phyloP scores from a whole-genome alignment of 2,329 filamentous ascomycete species.

The Diplodia corticola region DNA sequence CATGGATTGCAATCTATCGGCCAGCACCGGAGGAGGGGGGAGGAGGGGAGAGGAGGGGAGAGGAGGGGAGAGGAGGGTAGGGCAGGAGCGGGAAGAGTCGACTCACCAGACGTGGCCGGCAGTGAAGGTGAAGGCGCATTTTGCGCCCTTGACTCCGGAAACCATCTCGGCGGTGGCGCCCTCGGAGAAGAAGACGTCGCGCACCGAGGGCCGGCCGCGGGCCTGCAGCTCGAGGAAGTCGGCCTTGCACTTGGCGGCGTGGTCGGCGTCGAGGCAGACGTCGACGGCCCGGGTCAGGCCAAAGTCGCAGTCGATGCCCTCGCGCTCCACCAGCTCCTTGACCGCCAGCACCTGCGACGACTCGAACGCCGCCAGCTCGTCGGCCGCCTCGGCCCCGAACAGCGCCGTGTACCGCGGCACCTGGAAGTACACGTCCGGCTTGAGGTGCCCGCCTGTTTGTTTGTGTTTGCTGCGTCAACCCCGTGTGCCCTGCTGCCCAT shows the following conservation, averaged over 20 bases:
- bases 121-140: conserved; percentile 27
- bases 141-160: conserved; percentile 29
- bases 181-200: conserved; percentile 26
- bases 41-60: conserved; percentile 25
- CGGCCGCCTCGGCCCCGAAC: conserved; percentile 19
- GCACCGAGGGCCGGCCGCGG: conserved; percentile 26
- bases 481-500: background rate
- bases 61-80: conserved; percentile 25
- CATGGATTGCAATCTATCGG: conserved; percentile 8
- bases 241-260: conserved; percentile 23
- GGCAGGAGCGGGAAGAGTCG: no score
- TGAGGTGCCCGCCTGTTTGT: conserved; percentile 18
- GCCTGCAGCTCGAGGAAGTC: conserved; percentile 21
- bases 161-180: conserved; percentile 25
- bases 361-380: conserved; percentile 27
- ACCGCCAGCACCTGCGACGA: conserved; percentile 24
- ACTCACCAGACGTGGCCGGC: conserved; percentile 21
- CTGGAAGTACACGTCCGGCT: conserved; percentile 42
- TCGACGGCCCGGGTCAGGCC: conserved; percentile 28
- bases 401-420: conserved; percentile 22
- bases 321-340: conserved; percentile 28
- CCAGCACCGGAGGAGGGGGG: conserved; percentile 25
- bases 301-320: conserved; percentile 32
- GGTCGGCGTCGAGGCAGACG: conserved; percentile 23
- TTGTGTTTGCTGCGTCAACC: background rate